Evolutionary conservation across 257 asterid species (phyloP), one percentile per base, ranked within the genome.

Genomic region (Fraxinus americana): DNA sequence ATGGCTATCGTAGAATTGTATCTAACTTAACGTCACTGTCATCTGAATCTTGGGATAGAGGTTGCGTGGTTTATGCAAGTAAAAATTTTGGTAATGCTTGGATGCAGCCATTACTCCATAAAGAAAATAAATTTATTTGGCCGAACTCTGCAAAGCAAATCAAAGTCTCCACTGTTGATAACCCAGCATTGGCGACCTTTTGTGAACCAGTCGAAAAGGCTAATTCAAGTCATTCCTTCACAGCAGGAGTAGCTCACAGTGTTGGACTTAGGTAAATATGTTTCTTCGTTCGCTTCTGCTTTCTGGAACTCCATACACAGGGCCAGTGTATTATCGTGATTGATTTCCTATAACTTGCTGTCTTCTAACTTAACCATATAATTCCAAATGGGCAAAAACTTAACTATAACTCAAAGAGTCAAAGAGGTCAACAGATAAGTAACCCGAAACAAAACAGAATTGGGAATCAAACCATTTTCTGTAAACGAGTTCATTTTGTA

Each of bases 151-250:
- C 92, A 2, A 85, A 84, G 74, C 82, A 77, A 80, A 89, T 93
- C 69, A 81, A 84, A 36, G 96, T 92, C 16, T 93, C 98, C 54
- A 81, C 91, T 30, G 86, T 93, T 4, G 91, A 90, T 57, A 81
- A 91, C 74, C 97, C 98, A 4, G 87, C 88, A 35, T 71, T 93
- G 85, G 98, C 97, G 41, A 93, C 98, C 17, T 86, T 93, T 54
- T 93, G 97, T 81, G 97, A 91, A 82, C 98, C 98, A 3, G 96
- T 93, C 29, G 96, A 91, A 89, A 93, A 88, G 75, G 92, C 94
- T 57, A 90, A 93, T 78, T 88, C 98, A 7, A 93, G 92, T 68
- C 96, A 93, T 84, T 91, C 98, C 39, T 93, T 93, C 85, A 89
- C 97, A 45, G 97, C 97, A 5, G 96, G 97, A 72, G 80, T 93